phyloP scores from a whole-genome alignment of 768 basidiomycete species.

The Tulasnella sp. region DNA sequence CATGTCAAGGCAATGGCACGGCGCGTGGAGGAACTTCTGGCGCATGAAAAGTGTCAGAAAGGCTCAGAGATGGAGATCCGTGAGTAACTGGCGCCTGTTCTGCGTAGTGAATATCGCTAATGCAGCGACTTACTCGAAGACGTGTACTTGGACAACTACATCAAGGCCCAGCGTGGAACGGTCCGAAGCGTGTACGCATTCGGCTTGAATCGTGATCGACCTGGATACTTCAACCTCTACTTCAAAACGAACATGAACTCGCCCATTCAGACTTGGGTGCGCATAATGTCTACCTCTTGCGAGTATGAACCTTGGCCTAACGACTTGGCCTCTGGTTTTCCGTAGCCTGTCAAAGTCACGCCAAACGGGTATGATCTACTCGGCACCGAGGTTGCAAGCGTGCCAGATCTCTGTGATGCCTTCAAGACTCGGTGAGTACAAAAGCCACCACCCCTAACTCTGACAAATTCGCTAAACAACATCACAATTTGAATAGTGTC shows the following conservation, averaged over 20 bases:
- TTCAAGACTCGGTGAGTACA: constrained; percentile 76
- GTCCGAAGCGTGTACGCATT: constrained; percentile 95
- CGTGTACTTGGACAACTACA: constrained; percentile 75
- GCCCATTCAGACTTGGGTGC: constrained; percentile 83
- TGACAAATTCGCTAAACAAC: background rate
- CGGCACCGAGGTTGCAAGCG: constrained; percentile 81
- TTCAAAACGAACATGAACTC: constrained; percentile 91
- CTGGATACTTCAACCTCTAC: constrained; percentile 87
- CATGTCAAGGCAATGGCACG: constrained; percentile 91
- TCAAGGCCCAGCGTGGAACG: constrained; percentile 68
- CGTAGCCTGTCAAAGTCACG: constrained; percentile 72
- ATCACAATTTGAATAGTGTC: background rate
- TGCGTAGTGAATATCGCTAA: background rate
- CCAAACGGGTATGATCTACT: constrained; percentile 86
- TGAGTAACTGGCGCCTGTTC: constrained; percentile 36
- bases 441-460: background rate
- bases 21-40: constrained; percentile 88
- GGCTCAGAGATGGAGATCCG: constrained; percentile 83
- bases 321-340: background rate
- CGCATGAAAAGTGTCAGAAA: constrained; percentile 89
- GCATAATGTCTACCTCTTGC: constrained; percentile 22
- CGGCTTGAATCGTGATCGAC: constrained; percentile 74
- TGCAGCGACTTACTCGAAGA: constrained; percentile 38
- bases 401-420: constrained; percentile 89
- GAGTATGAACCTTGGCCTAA: too few relatives aligned